Percentiles rank a stretch among this genome's conserved stretches.
Conservation (phyloP, 306 rosid species). For the Neltuma alba region DNA sequence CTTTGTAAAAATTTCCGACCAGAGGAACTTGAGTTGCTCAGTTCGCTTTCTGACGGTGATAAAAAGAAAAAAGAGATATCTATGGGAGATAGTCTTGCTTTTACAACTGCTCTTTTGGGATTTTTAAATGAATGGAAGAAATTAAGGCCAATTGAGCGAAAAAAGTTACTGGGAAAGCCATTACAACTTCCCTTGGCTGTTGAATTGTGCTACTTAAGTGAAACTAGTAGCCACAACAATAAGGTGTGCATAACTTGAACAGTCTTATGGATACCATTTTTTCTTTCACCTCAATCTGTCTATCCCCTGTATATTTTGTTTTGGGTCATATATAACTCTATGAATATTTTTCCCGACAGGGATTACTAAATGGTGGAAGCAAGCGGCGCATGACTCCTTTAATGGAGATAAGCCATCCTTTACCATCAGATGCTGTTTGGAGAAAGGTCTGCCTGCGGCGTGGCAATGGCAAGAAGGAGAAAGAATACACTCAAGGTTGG, state of each 20-base stretch:
- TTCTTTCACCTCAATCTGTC: background rate
- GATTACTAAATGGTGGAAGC: conserved; percentile 86
- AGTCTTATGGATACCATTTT: conserved; percentile 22
- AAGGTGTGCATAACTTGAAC: conserved; percentile 53
- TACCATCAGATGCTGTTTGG: conserved; percentile 88
- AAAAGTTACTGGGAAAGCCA: conserved; percentile 80
- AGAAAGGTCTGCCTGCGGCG: conserved; percentile 62
- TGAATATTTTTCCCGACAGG: conserved; percentile 47
- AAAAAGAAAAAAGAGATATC: conserved; percentile 36
- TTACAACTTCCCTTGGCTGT: conserved; percentile 83
- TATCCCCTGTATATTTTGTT: background rate
- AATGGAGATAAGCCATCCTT: conserved; percentile 72
- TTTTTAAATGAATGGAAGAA: conserved; percentile 81
- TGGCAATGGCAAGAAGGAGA: conserved; percentile 81
- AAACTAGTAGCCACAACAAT: conserved; percentile 73
- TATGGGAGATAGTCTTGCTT: conserved; percentile 51
- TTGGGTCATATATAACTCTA: background rate
- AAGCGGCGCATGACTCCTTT: conserved; percentile 81
- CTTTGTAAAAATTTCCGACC: conserved; percentile 77
- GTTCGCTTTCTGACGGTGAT: conserved; percentile 48
- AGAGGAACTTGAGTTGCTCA: conserved; percentile 74
- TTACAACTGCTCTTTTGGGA: conserved; percentile 54
- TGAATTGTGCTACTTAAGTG: conserved; percentile 79
- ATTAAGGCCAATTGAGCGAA: conserved; percentile 77
- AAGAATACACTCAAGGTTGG: conserved; percentile 89